Evolutionary conservation across 129 eudicot species (phyloP).

Genomic region (Logfia minima): DNA sequence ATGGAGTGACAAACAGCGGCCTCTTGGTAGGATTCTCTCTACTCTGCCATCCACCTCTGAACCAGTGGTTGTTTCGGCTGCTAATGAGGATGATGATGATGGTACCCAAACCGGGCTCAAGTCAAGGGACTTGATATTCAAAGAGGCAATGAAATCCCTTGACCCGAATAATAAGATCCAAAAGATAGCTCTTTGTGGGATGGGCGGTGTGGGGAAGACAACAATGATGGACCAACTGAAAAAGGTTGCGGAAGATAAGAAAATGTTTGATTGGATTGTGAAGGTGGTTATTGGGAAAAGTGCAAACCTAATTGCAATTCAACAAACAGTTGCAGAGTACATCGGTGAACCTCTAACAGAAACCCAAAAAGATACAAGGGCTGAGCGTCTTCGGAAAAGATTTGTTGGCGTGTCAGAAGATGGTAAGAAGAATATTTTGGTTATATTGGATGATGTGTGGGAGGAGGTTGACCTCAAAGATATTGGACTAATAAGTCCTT

Average conservation of each 20-base stretch:
- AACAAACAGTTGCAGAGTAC: background rate
- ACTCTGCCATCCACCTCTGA: background rate
- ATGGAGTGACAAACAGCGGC: background rate
- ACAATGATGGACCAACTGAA: background rate
- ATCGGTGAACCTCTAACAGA: background rate
- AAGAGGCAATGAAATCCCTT: background rate
- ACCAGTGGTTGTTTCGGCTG: background rate
- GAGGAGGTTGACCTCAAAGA: background rate
- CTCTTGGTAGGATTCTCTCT: background rate
- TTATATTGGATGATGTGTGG: background rate
- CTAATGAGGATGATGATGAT: background rate
- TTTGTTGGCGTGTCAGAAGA: background rate
- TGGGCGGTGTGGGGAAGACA: background rate
- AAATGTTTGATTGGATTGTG: background rate
- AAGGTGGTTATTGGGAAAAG: background rate
- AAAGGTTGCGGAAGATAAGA: background rate
- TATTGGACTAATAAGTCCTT: background rate
- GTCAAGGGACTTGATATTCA: background rate
- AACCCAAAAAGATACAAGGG: background rate
- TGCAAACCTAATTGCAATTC: too few species aligned
- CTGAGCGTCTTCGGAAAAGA: background rate
- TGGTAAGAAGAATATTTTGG: background rate
- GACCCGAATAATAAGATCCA: background rate
- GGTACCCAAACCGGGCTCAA: background rate
- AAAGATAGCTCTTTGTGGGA: background rate